Percentiles rank a stretch among this genome's conserved stretches.
Evolutionary conservation across 768 basidiomycete genomes (phyloP).

Genomic region (Collybiopsis confluens): DNA sequence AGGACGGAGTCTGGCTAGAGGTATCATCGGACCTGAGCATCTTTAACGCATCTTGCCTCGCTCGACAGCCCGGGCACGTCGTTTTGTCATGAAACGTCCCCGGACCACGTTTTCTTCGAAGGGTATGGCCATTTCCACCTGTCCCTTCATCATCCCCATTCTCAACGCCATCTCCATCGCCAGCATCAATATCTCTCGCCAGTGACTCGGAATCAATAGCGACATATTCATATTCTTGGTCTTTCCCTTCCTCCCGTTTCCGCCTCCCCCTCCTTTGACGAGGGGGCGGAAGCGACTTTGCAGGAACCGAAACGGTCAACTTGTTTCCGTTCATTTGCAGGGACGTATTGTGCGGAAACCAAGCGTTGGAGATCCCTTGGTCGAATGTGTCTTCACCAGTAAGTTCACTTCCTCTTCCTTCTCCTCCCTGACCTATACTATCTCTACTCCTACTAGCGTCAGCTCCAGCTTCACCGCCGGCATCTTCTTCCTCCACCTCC

Average conservation of each 20-base stretch:
- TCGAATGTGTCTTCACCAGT: neutral
- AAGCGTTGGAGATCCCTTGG: constrained; percentile 8
- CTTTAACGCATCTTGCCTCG: constrained; percentile 1
- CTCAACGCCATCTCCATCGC: neutral
- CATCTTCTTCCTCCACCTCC: neutral
- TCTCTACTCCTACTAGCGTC: too few relatives aligned
- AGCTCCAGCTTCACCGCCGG: neutral
- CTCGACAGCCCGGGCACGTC: constrained; percentile 7
- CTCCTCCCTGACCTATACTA: too few relatives aligned
- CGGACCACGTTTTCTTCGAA: neutral
- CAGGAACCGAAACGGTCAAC: neutral
- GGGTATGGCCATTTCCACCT: neutral
- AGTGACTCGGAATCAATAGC: neutral
- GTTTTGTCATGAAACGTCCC: constrained; percentile 8
- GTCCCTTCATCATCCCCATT: neutral
- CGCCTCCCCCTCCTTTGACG: neutral
- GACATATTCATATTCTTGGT: constrained; percentile 1
- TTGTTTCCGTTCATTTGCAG: neutral
- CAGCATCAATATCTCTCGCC: neutral
- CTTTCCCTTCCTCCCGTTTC: neutral
- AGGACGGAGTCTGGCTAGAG: too few relatives aligned
- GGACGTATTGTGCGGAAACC: neutral
- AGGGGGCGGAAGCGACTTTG: neutral
- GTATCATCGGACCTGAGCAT: neutral
- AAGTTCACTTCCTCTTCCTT: too few relatives aligned